Percentiles rank a stretch among this genome's conserved stretches.
Conservation (phyloP, 2,329 filamentous ascomycete genomes). For the Phyllosticta citriasiana region DNA sequence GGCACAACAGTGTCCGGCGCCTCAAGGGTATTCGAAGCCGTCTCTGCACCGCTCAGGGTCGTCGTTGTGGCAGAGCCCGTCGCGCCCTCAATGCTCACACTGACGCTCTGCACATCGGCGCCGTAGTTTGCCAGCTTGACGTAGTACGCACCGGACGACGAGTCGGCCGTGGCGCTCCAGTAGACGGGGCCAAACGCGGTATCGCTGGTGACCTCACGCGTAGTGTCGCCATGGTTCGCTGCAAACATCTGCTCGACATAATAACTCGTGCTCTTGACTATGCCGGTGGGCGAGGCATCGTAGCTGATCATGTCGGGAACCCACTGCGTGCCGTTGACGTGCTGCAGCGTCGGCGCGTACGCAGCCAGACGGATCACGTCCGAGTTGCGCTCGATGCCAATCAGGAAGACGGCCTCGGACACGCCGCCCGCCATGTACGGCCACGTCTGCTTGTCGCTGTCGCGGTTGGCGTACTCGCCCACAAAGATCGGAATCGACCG, state of each 20-base stretch:
- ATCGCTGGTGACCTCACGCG: neutral
- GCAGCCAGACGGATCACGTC: constrained; percentile 36
- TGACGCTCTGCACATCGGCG: neutral
- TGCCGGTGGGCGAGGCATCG: neutral
- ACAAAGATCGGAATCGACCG: constrained; percentile 2
- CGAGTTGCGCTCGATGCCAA: constrained; percentile 56
- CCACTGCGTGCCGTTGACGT: constrained; percentile 9
- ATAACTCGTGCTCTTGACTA: constrained; percentile 3
- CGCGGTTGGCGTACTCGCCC: constrained; percentile 3
- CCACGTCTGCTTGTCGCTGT: neutral
- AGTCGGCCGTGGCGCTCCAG: neutral
- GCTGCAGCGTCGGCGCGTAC: constrained; percentile 8
- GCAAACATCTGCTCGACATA: constrained; percentile 10
- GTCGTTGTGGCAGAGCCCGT: neutral
- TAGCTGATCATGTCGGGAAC: constrained; percentile 2
- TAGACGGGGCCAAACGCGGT: neutral
- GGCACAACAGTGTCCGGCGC: neutral
- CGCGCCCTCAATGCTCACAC: neutral
- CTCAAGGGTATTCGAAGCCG: neutral
- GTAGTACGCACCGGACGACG: neutral
- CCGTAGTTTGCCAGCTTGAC: constrained; percentile 10
- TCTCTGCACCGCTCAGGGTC: neutral
- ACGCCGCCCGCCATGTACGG: constrained; percentile 38
- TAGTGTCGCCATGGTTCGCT: neutral
- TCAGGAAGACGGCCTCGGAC: constrained; percentile 54